Percentiles rank a stretch among this genome's conserved stretches.
Evolutionary conservation across 2,329 filamentous ascomycete species (phyloP).

Genomic region (Aspergillus viridinutans): DNA sequence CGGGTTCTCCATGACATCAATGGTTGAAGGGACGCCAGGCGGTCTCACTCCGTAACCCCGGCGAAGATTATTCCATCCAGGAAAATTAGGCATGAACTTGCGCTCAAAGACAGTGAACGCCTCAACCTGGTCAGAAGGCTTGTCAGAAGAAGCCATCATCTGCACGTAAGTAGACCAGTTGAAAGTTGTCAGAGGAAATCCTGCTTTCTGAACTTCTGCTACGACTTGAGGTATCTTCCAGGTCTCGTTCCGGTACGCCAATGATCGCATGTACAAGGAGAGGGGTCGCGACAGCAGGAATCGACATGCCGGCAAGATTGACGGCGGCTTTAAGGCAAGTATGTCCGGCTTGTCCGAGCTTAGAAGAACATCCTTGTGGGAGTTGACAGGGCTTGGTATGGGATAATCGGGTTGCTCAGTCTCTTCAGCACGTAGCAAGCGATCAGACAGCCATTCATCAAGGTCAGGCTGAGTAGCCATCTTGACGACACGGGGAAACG

Average conservation of each 20-base stretch:
- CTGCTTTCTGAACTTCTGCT: conserved; percentile 55
- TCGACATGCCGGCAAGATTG: conserved; percentile 39
- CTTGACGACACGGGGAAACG: conserved; percentile 51
- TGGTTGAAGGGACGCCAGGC: conserved; percentile 21
- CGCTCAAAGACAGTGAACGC: conserved; percentile 73
- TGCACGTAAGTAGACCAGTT: conserved; percentile 80
- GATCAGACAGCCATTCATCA: conserved; percentile 15
- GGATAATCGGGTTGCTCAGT: conserved; percentile 10
- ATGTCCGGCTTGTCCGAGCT: neutral
- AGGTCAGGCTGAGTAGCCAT: conserved; percentile 36
- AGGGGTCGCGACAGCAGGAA: conserved; percentile 49
- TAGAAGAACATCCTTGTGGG: conserved; percentile 4
- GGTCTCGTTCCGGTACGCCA: conserved; percentile 52
- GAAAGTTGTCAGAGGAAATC: conserved; percentile 69
- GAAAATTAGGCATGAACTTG: conserved; percentile 73
- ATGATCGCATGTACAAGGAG: conserved; percentile 49
- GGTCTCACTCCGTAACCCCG: conserved; percentile 32
- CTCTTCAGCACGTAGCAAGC: conserved; percentile 3
- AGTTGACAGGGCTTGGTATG: conserved; percentile 2
- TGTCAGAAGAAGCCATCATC: conserved; percentile 57
- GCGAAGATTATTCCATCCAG: conserved; percentile 59
- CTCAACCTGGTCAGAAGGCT: conserved; percentile 48
- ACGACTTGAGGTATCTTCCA: conserved; percentile 51
- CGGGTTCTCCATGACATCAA: conserved; percentile 31
- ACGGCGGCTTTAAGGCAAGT: neutral